Evolutionary conservation across 169 alveolate species (phyloP).

Genomic region (Plasmodium sp.): DNA sequence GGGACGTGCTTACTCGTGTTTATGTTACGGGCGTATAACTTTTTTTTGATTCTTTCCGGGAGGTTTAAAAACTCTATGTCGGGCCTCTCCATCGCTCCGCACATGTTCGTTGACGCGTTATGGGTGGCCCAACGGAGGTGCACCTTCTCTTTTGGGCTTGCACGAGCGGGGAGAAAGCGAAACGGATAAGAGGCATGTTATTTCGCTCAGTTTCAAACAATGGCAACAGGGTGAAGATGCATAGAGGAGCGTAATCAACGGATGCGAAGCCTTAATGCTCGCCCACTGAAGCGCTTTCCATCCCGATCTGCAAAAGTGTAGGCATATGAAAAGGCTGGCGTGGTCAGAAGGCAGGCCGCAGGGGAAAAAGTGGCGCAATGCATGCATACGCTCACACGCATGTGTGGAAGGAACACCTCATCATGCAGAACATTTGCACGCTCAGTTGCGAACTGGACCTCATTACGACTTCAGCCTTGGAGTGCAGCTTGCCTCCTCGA

Average conservation of each 20-base stretch:
- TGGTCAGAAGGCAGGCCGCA: background rate
- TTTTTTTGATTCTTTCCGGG: conserved; percentile 19
- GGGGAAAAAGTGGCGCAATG: background rate
- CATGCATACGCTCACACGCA: background rate
- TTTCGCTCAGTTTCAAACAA: background rate
- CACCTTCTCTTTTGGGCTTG: background rate
- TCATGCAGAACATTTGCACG: background rate
- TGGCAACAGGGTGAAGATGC: background rate
- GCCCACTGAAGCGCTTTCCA: background rate
- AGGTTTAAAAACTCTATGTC: conserved; percentile 63
- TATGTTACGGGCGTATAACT: conserved; percentile 17
- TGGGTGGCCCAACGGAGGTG: background rate
- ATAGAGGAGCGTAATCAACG: background rate
- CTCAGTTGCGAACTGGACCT: background rate
- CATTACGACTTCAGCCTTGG: background rate
- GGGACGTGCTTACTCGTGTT: conserved; percentile 16
- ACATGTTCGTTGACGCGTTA: background rate
- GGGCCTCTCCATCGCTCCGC: conserved; percentile 36
- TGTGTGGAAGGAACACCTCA: background rate
- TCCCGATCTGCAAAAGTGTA: background rate
- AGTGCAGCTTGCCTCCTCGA: background rate
- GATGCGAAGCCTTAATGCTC: background rate
- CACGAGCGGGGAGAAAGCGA: background rate
- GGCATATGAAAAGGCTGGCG: background rate
- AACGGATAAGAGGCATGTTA: background rate